Evolutionary conservation across 345 rosid species (phyloP).

Genomic region (Lepidium africanum): DNA sequence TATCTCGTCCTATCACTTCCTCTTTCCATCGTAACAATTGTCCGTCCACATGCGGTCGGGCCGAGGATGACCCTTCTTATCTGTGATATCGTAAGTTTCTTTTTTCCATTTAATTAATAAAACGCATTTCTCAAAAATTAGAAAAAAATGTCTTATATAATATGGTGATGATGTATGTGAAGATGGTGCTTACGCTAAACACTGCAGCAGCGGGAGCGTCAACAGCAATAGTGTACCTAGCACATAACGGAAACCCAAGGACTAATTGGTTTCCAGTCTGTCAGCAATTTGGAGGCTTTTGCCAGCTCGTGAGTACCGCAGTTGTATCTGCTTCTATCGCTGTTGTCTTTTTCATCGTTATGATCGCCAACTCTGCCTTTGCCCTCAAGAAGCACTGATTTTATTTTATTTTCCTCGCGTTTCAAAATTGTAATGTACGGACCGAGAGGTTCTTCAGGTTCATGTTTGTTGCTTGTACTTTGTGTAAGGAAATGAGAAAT

Average conservation of each 20-base stretch:
- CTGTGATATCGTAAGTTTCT: conserved; percentile 45
- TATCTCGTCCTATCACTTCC: conserved; percentile 85
- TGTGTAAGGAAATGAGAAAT: conserved; percentile 5
- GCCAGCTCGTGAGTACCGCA: conserved; percentile 57
- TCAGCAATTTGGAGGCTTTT: conserved; percentile 75
- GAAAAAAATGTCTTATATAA: neutral
- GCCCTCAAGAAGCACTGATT: conserved; percentile 42
- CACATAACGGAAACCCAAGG: conserved; percentile 70
- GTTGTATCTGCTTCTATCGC: conserved; percentile 63
- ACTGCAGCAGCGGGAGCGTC: conserved; percentile 52
- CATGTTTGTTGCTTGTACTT: conserved; percentile 4
- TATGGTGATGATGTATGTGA: neutral
- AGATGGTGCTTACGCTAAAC: conserved; percentile 58
- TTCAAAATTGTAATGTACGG: too few species aligned
- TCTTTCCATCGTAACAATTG: conserved; percentile 56
- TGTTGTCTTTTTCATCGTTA: conserved; percentile 34
- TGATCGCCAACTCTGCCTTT: conserved; percentile 51
- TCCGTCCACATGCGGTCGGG: conserved; percentile 64
- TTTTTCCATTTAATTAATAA: neutral
- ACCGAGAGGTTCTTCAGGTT: too few species aligned
- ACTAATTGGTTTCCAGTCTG: conserved; percentile 79
- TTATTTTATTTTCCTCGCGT: neutral
- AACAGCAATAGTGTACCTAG: conserved; percentile 64
- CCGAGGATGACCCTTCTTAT: conserved; percentile 55
- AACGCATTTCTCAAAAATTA: too few species aligned